Conservation (phyloP, 1,139 yeast species). For the Suhomyces choctaworum region DNA sequence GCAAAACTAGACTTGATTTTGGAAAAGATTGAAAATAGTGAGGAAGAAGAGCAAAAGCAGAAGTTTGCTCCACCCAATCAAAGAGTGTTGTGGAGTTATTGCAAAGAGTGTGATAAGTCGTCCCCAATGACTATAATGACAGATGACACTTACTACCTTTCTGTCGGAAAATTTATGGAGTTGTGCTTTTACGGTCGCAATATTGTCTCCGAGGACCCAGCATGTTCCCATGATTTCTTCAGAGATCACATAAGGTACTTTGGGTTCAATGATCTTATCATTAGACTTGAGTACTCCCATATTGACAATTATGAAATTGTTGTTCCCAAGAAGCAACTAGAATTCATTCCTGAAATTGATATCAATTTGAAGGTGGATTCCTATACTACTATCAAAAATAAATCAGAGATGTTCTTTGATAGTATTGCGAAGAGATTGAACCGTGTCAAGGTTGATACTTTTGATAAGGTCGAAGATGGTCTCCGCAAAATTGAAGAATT, state of each 20-base stretch:
- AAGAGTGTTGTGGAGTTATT: conserved; percentile 88
- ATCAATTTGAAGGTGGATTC: conserved; percentile 68
- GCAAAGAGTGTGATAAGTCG: conserved; percentile 72
- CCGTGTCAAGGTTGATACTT: conserved; percentile 79
- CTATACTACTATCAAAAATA: conserved; percentile 52
- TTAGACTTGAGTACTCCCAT: conserved; percentile 72
- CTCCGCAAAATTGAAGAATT: conserved; percentile 57
- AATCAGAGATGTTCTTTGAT: conserved; percentile 62
- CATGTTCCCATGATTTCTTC: conserved; percentile 77
- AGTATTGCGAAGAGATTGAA: conserved; percentile 72
- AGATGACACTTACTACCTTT: conserved; percentile 84
- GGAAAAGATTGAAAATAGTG: conserved; percentile 44
- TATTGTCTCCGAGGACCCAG: conserved; percentile 46
- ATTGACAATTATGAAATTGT: conserved; percentile 77
- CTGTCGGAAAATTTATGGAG: conserved; percentile 92
- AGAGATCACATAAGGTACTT: conserved; percentile 81
- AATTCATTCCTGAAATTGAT: conserved; percentile 74
- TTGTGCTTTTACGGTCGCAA: conserved; percentile 74
- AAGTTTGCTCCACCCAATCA: too few species aligned
- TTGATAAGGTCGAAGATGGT: conserved; percentile 73
- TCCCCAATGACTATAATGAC: conserved; percentile 87
- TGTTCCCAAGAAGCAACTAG: conserved; percentile 71
- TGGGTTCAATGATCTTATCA: conserved; percentile 77
- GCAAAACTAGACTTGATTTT: conserved; percentile 79
- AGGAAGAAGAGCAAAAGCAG: conserved; percentile 25